These are phyloP conservation scores for Candida dajiaensis DNA, from an alignment of 805 yeast species.

Conservation along the genomic window DNA sequence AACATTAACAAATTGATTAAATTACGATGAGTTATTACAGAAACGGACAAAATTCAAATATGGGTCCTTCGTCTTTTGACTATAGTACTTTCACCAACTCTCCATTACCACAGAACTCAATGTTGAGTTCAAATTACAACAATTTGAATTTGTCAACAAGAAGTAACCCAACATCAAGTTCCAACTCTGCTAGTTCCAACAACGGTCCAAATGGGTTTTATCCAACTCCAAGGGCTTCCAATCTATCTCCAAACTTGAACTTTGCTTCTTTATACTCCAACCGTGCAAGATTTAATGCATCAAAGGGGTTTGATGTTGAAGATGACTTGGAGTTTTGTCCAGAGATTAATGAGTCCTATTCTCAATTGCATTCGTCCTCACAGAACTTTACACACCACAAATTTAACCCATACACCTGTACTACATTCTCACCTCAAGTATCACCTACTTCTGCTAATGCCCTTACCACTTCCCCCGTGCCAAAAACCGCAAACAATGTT, in stretches of 20 bases:
- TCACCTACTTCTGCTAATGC: slow-evolving; percentile 30
- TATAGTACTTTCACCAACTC: neutral
- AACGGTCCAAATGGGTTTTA: slow-evolving; percentile 2
- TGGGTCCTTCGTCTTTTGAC: neutral
- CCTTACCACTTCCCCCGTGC: slow-evolving; percentile 15
- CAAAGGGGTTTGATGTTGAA: slow-evolving; percentile 56
- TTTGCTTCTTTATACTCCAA: slow-evolving; percentile 36
- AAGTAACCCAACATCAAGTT: neutral
- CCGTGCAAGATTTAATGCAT: slow-evolving; percentile 49
- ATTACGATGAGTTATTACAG: slow-evolving; percentile 1
- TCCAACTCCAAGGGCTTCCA: slow-evolving; percentile 17
- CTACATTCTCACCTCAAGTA: slow-evolving; percentile 49
- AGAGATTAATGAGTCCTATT: slow-evolving; percentile 33
- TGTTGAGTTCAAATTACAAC: slow-evolving; percentile 7
- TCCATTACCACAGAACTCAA: neutral
- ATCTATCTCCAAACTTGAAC: slow-evolving; percentile 19
- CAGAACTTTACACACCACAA: slow-evolving; percentile 32
- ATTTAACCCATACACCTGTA: slow-evolving; percentile 65
- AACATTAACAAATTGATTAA: neutral
- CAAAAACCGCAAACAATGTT: slow-evolving; percentile 16
- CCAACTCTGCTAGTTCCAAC: neutral
- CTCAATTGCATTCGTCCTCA: slow-evolving; percentile 13
- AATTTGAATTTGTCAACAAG: slow-evolving; percentile 19
- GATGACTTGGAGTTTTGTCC: slow-evolving; percentile 66
- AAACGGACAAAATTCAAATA: neutral